Conservation (phyloP, 2,329 filamentous ascomycete species). For the Zelopaecilomyces penicillatus region DNA sequence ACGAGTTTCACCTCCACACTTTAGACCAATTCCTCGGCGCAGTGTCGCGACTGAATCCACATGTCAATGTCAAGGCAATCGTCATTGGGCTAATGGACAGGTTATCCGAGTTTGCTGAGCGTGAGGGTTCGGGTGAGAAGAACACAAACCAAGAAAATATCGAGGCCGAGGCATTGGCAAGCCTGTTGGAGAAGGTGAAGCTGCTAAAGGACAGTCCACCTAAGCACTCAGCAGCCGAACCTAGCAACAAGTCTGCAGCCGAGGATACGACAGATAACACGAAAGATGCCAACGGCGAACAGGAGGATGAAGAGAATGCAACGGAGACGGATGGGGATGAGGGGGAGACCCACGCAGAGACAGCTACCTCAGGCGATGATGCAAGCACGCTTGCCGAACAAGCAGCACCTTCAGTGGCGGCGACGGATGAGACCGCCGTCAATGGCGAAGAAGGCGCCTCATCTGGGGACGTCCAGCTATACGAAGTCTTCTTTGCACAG, state of each 20-base stretch:
- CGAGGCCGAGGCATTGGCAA: constrained; percentile 76
- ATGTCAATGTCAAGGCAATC: constrained; percentile 96
- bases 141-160: constrained; percentile 64
- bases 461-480: constrained; percentile 68
- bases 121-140: constrained; percentile 67
- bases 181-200: constrained; percentile 69
- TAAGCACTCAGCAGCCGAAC: constrained; percentile 14
- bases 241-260: constrained; percentile 19
- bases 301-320: constrained; percentile 14
- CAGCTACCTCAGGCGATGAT: constrained; percentile 19
- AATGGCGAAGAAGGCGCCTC: constrained; percentile 38
- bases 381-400: constrained; percentile 21
- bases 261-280: constrained; percentile 18
- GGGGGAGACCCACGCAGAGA: constrained; percentile 10
- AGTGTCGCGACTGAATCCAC: constrained; percentile 84
- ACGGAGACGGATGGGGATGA: constrained; percentile 18
- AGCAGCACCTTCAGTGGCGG: constrained; percentile 33
- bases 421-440: constrained; percentile 39
- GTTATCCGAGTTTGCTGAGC: constrained; percentile 85
- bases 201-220: constrained; percentile 49
- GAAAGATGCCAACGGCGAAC: constrained; percentile 23
- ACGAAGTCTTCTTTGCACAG: constrained; percentile 95
- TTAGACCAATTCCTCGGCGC: constrained; percentile 91
- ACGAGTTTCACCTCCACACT: constrained; percentile 96
- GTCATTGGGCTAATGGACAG: constrained; percentile 98